These are phyloP conservation scores for Cinnamomum chago DNA, from an alignment of 164 flowering plant genomes.

Conservation along the genomic window DNA sequence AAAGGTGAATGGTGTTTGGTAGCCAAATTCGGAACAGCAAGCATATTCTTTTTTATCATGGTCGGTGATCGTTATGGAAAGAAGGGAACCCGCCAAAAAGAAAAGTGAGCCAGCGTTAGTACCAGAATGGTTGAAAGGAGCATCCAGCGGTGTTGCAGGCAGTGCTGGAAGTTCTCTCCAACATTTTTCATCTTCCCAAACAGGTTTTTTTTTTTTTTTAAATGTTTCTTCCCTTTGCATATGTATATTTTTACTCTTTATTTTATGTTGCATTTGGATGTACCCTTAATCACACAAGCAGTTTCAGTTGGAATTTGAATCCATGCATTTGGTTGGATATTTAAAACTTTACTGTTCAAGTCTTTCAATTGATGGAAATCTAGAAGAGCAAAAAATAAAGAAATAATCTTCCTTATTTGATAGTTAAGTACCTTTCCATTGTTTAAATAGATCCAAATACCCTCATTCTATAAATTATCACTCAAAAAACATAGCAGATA, in stretches of 20 bases:
- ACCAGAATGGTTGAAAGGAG: slow-evolving; percentile 85
- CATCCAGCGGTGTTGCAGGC: slow-evolving; percentile 50
- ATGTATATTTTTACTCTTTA: no score
- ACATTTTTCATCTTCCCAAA: slow-evolving; percentile 40
- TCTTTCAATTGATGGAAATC: no score
- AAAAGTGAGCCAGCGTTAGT: slow-evolving; percentile 65
- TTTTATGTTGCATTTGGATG: background rate
- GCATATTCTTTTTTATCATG: slow-evolving; percentile 35
- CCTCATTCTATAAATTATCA: no score
- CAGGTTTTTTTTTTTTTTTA: background rate
- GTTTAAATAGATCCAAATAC: no score
- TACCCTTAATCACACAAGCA: background rate
- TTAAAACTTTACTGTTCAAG: no score
- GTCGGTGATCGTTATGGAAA: slow-evolving; percentile 58
- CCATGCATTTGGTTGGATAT: no score
- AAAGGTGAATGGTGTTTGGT: background rate
- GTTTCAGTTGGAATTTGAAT: background rate
- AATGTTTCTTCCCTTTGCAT: no score
- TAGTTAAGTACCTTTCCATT: no score
- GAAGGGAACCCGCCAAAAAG: slow-evolving; percentile 22
- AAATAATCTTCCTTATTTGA: no score
- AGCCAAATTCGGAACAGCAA: slow-evolving; percentile 6
- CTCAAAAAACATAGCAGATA: no score
- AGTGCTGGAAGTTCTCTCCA: slow-evolving; percentile 41
- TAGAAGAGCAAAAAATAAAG: no score